phyloP scores from a whole-genome alignment of 495 filamentous ascomycete species.

The Aspergillus mulundensis region DNA sequence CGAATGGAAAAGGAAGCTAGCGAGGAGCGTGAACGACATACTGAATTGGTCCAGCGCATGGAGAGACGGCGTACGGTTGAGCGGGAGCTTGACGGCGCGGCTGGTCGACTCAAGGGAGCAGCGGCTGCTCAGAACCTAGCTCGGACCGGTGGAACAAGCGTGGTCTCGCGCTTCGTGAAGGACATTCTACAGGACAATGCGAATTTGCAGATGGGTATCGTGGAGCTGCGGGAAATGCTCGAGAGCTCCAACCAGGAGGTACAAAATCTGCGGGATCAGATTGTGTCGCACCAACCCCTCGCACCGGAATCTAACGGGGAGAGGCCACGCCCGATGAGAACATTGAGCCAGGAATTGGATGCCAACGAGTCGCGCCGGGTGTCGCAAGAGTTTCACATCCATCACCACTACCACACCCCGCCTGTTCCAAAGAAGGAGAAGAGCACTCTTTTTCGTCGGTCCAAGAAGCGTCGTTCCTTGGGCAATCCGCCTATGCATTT shows the following conservation, averaged over 20 bases:
- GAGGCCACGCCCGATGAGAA: constrained; percentile 29
- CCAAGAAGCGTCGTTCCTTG: constrained; percentile 64
- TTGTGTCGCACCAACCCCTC: constrained; percentile 73
- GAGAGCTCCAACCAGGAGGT: constrained; percentile 93
- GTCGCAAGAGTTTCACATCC: constrained; percentile 78
- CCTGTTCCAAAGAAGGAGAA: constrained; percentile 50
- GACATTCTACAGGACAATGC: constrained; percentile 95
- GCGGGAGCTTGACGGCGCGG: constrained; percentile 69
- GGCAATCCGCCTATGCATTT: constrained; percentile 60
- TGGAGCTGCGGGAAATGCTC: constrained; percentile 87
- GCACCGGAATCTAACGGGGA: constrained; percentile 30
- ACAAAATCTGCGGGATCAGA: constrained; percentile 75
- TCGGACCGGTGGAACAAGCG: constrained; percentile 53
- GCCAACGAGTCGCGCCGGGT: constrained; percentile 46
- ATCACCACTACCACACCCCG: constrained; percentile 84
- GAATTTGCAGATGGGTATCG: constrained; percentile 82
- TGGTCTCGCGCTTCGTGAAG: constrained; percentile 89
- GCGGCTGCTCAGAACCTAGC: constrained; percentile 61
- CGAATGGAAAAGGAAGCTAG: constrained; percentile 79
- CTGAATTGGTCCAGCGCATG: constrained; percentile 75
- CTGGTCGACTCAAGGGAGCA: constrained; percentile 72
- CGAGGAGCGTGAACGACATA: constrained; percentile 77
- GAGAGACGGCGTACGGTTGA: constrained; percentile 71
- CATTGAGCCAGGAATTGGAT: constrained; percentile 67
- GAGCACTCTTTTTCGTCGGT: constrained; percentile 45